phyloP scores from a whole-genome alignment of 2,329 filamentous ascomycete species.

The Xylaria sp. region DNA sequence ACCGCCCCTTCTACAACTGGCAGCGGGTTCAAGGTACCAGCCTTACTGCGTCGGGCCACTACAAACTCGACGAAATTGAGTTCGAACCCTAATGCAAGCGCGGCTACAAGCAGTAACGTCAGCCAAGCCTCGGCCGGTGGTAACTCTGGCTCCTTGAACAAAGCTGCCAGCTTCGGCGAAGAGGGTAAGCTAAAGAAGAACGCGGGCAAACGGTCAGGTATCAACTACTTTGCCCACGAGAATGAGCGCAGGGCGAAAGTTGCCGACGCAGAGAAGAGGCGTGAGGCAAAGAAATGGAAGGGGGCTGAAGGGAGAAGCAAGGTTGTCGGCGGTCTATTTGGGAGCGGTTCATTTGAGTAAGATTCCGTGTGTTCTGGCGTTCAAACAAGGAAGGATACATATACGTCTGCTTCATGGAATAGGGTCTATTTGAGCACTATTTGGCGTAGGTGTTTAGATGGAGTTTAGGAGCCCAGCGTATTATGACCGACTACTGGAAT shows the following conservation, averaged over 20 bases:
- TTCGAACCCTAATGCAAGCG: slow-evolving; percentile 47
- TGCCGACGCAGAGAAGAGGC: slow-evolving; percentile 65
- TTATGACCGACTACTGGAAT: slow-evolving; percentile 13
- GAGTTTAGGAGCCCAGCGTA: neutral
- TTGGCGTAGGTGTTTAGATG: slow-evolving; percentile 27
- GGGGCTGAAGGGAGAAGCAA: slow-evolving; percentile 67
- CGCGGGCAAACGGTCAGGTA: slow-evolving; percentile 68
- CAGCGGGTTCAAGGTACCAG: slow-evolving; percentile 72
- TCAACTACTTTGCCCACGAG: slow-evolving; percentile 70
- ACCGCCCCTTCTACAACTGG: slow-evolving; percentile 54
- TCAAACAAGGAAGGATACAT: slow-evolving; percentile 3
- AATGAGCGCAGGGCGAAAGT: slow-evolving; percentile 65
- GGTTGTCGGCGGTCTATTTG: slow-evolving; percentile 68
- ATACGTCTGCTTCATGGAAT: slow-evolving; percentile 14
- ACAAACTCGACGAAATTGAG: slow-evolving; percentile 64
- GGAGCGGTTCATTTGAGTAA: slow-evolving; percentile 64
- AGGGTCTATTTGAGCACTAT: slow-evolving; percentile 8
- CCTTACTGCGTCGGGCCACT: slow-evolving; percentile 77
- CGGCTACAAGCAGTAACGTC: slow-evolving; percentile 16
- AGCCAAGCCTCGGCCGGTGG: slow-evolving; percentile 22
- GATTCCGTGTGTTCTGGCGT: neutral
- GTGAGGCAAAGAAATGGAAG: slow-evolving; percentile 67
- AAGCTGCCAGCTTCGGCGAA: slow-evolving; percentile 53
- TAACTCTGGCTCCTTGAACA: slow-evolving; percentile 23
- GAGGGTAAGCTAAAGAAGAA: slow-evolving; percentile 68